Conservation (phyloP, 2,329 filamentous ascomycete species). For the Mariannaea elegans region DNA sequence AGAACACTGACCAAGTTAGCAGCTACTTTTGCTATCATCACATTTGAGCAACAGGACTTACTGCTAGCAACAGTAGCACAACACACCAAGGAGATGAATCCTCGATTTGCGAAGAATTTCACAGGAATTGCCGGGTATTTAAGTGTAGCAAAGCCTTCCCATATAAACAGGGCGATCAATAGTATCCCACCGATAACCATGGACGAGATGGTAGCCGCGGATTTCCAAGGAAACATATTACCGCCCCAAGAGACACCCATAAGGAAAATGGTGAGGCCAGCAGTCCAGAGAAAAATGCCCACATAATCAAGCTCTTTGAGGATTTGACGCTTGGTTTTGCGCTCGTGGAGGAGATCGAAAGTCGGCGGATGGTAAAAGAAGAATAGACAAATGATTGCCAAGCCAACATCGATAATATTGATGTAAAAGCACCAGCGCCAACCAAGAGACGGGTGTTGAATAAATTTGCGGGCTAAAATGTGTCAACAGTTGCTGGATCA, state of each 20-base stretch:
- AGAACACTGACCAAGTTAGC: conserved; percentile 57
- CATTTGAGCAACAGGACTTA: no score
- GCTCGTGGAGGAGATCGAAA: conserved; percentile 53
- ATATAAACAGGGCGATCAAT: conserved; percentile 34
- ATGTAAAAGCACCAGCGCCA: conserved; percentile 63
- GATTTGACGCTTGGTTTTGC: conserved; percentile 48
- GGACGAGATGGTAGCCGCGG: conserved; percentile 47
- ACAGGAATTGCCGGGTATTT: conserved; percentile 53
- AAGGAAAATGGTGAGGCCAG: conserved; percentile 52
- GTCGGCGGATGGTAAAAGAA: conserved; percentile 59
- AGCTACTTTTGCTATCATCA: no score
- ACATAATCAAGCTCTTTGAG: conserved; percentile 55
- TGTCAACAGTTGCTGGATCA: no score
- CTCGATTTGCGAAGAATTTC: conserved; percentile 51
- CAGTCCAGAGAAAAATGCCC: conserved; percentile 53
- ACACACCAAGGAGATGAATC: conserved; percentile 50
- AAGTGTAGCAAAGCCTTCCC: conserved; percentile 48
- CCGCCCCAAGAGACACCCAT: conserved; percentile 56
- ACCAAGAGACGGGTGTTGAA: conserved; percentile 49
- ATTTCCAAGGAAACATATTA: conserved; percentile 52
- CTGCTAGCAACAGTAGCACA: conserved; percentile 51
- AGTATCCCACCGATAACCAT: conserved; percentile 51
- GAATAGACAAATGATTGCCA: conserved; percentile 51
- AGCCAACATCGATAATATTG: conserved; percentile 53
- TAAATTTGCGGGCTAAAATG: conserved; percentile 54